Evolutionary conservation across 2,329 filamentous ascomycete genomes (phyloP).

Genomic region (Coleophoma crateriformis): DNA sequence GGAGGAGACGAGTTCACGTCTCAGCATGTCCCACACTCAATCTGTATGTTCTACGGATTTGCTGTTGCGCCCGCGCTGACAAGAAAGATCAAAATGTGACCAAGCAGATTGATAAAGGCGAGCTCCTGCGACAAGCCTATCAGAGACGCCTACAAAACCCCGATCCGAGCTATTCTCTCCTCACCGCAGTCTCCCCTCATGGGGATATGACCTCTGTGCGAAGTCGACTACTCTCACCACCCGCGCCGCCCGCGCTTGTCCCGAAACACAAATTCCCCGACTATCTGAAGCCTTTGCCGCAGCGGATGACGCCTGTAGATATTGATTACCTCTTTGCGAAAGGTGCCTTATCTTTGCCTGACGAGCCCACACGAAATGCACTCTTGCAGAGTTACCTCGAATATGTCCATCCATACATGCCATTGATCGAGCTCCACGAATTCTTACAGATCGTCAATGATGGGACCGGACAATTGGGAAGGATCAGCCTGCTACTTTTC

Average conservation of each 20-base stretch:
- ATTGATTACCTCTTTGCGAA: constrained; percentile 78
- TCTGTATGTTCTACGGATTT: constrained; percentile 19
- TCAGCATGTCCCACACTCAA: constrained; percentile 22
- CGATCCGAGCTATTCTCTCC: constrained; percentile 13
- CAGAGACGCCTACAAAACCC: constrained; percentile 4
- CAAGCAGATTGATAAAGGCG: constrained; percentile 12
- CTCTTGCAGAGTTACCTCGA: constrained; percentile 79
- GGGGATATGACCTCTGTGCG: constrained; percentile 17
- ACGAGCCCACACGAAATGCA: constrained; percentile 66
- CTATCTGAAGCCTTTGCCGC: constrained; percentile 76
- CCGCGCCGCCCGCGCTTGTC: constrained; percentile 5
- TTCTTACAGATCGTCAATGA: constrained; percentile 56
- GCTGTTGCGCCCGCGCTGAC: constrained; percentile 1
- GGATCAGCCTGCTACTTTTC: constrained; percentile 80
- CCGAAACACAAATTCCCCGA: constrained; percentile 38
- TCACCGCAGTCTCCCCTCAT: constrained; percentile 19
- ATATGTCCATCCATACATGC: constrained; percentile 93
- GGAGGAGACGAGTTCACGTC: constrained; percentile 9
- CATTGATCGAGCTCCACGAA: constrained; percentile 66
- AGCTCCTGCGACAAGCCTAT: constrained; percentile 10
- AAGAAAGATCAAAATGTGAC: constrained; percentile 19
- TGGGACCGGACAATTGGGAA: constrained; percentile 63
- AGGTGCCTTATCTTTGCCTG: constrained; percentile 75
- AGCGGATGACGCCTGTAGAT: constrained; percentile 74
- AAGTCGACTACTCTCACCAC: constrained; percentile 12